Base-by-base conservation (phyloP, 257 asterid genomes). In the Echites panduratus region DNA sequence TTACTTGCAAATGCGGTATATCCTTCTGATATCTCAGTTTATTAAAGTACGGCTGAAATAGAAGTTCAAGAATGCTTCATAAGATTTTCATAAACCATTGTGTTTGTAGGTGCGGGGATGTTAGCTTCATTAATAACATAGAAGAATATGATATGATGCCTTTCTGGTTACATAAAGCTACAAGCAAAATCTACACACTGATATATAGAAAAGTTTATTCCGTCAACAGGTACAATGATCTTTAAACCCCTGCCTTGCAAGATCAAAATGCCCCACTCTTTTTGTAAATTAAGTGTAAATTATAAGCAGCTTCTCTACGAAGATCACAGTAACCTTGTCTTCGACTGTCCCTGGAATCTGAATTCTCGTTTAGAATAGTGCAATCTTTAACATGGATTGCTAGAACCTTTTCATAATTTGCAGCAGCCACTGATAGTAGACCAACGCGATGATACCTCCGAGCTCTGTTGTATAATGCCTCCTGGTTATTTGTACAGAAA, bases 381-480 rank as follows among this genome's bases (percentile, higher is more conserved):
- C 59, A 81, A 72, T 92, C 98, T 66, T 79, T 79, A 73, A 77
- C 87, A 22, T 66, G 80, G 68, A 80, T 78, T 2, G 83, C 83
- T 74, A 90, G 78, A 65, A 86, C 94, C 88, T 84, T 90, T 61
- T 88, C 96, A 41, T 92, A 92, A 62, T 82, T 88, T 27, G 72
- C 78, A 66, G 81, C 85, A 57, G 96, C 96, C 81, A 87, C 76
- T 68, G 94, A 73, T 75, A 90, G 84, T 20, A 90, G 84, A 74
- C 94, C 96, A 3, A 90, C 87, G 19, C 90, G 98, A 79, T 92
- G 98, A 75, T 83, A 92, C 19, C 94, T 96, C 73, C 96, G 85
- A 29, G 86, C 96, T 27, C 90, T 84, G 84, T 90, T 92, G 62
- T 84, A 90, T 56, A 88, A 14, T 0, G 96, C 82, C 80, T 90